Percentiles rank a stretch among this genome's conserved stretches.
phyloP scores from a whole-genome alignment of 805 yeast genomes.

The Phaffomyces thermotolerans region DNA sequence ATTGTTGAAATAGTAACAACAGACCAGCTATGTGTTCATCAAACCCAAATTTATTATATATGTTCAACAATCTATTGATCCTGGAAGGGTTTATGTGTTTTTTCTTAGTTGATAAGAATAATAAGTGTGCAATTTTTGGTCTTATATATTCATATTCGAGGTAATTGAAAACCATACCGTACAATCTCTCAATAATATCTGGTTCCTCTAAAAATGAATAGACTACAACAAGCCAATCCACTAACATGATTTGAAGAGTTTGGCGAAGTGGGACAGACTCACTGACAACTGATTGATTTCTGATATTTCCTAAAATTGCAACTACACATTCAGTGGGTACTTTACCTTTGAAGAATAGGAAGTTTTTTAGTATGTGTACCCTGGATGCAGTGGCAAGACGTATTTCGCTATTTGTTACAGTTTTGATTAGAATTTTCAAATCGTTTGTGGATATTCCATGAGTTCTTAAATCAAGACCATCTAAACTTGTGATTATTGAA shows the following conservation, averaged over 20 bases:
- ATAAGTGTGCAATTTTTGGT: slow-evolving; percentile 26
- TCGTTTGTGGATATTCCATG: neutral
- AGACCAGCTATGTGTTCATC: slow-evolving; percentile 19
- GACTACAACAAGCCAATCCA: slow-evolving; percentile 30
- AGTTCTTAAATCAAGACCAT: too few species aligned
- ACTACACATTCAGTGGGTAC: slow-evolving; percentile 22
- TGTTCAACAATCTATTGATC: slow-evolving; percentile 18
- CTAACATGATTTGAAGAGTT: slow-evolving; percentile 22
- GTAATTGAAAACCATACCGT: slow-evolving; percentile 27
- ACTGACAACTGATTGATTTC: slow-evolving; percentile 21
- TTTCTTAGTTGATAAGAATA: slow-evolving; percentile 26
- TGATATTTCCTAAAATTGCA: slow-evolving; percentile 25
- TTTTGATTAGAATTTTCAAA: neutral
- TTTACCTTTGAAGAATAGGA: slow-evolving; percentile 24
- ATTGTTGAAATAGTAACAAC: slow-evolving; percentile 17
- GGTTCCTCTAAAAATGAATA: slow-evolving; percentile 20
- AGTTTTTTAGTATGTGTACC: slow-evolving; percentile 20
- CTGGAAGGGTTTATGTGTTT: slow-evolving; percentile 26
- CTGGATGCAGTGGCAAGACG: neutral
- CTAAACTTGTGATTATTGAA: too few species aligned
- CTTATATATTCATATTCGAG: slow-evolving; percentile 31
- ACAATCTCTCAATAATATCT: slow-evolving; percentile 11
- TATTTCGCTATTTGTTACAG: neutral
- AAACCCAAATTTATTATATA: slow-evolving; percentile 15
- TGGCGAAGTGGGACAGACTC: slow-evolving; percentile 17